A percentile compares a stretch with the other conserved stretches of the same genome.
These are phyloP conservation scores for Yamadazyma friedrichii DNA, from an alignment of 1,139 yeast species.

Conservation along the genomic window DNA sequence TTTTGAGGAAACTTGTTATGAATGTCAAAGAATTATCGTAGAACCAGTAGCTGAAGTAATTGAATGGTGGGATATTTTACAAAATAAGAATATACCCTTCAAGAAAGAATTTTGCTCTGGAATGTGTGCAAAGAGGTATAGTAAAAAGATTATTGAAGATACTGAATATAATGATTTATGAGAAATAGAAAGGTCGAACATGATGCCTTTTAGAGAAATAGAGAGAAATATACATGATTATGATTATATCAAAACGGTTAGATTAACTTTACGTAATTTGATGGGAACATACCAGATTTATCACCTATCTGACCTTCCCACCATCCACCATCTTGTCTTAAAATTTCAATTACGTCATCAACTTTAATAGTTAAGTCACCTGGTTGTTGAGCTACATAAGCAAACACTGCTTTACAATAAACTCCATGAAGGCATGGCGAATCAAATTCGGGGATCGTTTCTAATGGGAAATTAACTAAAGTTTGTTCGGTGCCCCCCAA, in stretches of 20 bases:
- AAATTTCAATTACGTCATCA: constrained; percentile 49
- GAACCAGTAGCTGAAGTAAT: constrained; percentile 43
- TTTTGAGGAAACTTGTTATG: constrained; percentile 35
- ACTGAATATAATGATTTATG: constrained; percentile 5
- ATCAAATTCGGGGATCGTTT: background rate
- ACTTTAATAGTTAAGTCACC: constrained; percentile 51
- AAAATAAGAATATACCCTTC: constrained; percentile 38
- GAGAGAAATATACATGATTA: constrained; percentile 8
- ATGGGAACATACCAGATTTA: constrained; percentile 52
- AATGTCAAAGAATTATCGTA: constrained; percentile 35
- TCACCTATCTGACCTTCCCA: constrained; percentile 60
- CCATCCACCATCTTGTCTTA: constrained; percentile 50
- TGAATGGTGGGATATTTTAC: constrained; percentile 50
- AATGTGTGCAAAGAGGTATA: constrained; percentile 31
- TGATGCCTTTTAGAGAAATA: background rate
- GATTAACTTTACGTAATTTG: constrained; percentile 43
- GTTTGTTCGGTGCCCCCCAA: background rate
- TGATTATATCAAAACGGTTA: background rate
- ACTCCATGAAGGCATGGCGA: background rate
- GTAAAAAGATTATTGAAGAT: constrained; percentile 3
- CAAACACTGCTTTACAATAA: constrained; percentile 32
- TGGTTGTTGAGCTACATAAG: constrained; percentile 26
- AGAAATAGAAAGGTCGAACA: background rate
- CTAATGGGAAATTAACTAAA: background rate
- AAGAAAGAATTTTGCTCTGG: constrained; percentile 42